Percentiles rank a stretch among this genome's conserved stretches.
Evolutionary conservation across 2,329 filamentous ascomycete species (phyloP).

Genomic region (Trichoderma arundinaceum): DNA sequence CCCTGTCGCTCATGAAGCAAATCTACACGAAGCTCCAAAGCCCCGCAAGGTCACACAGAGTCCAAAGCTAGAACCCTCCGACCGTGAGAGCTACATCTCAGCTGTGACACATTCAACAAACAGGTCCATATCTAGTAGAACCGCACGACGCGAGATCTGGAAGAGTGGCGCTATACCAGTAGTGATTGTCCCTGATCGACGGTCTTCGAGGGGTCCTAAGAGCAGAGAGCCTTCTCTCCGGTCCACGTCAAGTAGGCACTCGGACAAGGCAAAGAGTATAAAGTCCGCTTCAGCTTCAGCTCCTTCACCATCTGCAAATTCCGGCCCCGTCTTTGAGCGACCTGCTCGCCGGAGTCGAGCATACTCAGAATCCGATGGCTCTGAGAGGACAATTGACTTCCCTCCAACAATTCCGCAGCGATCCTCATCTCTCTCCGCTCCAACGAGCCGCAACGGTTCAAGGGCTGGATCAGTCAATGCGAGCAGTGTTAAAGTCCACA

Average conservation of each 20-base stretch:
- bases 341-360: slow-evolving; percentile 50
- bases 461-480: slow-evolving; percentile 52
- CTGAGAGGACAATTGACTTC: slow-evolving; percentile 64
- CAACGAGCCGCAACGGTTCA: slow-evolving; percentile 63
- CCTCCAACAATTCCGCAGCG: slow-evolving; percentile 63
- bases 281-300: slow-evolving; percentile 53
- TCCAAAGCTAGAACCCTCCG: slow-evolving; percentile 39
- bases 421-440: slow-evolving; percentile 66
- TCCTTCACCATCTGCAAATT: slow-evolving; percentile 51
- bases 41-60: slow-evolving; percentile 41
- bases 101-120: slow-evolving; percentile 54
- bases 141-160: slow-evolving; percentile 63
- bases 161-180: slow-evolving; percentile 67
- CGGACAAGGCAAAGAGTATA: slow-evolving; percentile 59
- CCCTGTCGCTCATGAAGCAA: slow-evolving; percentile 30
- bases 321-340: slow-evolving; percentile 51
- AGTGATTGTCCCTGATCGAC: slow-evolving; percentile 64
- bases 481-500: slow-evolving; percentile 8
- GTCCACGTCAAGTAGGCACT: slow-evolving; percentile 65
- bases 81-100: slow-evolving; percentile 55
- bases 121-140: slow-evolving; percentile 59
- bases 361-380: slow-evolving; percentile 56
- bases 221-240: slow-evolving; percentile 61
- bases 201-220: slow-evolving; percentile 59
- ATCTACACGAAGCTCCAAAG: slow-evolving; percentile 35